These are phyloP conservation scores for Moesziomyces antarcticus DNA, from an alignment of 1,284 basidiomycete genomes.

Conservation along the genomic window DNA sequence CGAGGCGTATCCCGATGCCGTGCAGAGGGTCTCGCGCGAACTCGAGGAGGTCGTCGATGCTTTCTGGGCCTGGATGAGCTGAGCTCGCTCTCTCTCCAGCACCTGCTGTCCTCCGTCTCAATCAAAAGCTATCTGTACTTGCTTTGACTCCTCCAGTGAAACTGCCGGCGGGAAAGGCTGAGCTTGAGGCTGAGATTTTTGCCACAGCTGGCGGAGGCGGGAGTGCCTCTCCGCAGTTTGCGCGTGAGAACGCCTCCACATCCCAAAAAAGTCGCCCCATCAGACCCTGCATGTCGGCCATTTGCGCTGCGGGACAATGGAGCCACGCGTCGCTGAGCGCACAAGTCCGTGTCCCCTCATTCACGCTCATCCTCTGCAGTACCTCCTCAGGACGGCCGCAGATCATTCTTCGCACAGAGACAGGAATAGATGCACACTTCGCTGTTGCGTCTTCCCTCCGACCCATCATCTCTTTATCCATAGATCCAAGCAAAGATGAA, in stretches of 20 bases:
- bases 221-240: conserved; percentile 1
- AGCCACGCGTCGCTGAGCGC: conserved; percentile 1
- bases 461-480: too few relatives aligned
- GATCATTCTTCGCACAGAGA: neutral
- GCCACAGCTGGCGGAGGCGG: neutral
- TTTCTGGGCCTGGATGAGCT: conserved; percentile 57
- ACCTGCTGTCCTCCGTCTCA: neutral
- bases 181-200: neutral
- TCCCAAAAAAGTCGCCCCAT: conserved; percentile 4
- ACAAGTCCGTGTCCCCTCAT: neutral
- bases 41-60: conserved; percentile 50
- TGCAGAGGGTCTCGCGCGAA: conserved; percentile 38
- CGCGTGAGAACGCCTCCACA: conserved; percentile 17
- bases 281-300: neutral
- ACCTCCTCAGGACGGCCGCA: neutral
- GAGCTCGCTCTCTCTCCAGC: neutral
- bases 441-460: neutral
- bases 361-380: conserved; percentile 23
- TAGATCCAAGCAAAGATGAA: conserved; percentile 20
- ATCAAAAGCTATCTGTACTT: neutral
- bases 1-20: conserved; percentile 41
- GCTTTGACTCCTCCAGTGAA: too few relatives aligned
- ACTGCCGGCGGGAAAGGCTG: too few relatives aligned
- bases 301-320: neutral
- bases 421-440: neutral